Conservation (phyloP, 805 yeast species). For the Candida easanensis region DNA sequence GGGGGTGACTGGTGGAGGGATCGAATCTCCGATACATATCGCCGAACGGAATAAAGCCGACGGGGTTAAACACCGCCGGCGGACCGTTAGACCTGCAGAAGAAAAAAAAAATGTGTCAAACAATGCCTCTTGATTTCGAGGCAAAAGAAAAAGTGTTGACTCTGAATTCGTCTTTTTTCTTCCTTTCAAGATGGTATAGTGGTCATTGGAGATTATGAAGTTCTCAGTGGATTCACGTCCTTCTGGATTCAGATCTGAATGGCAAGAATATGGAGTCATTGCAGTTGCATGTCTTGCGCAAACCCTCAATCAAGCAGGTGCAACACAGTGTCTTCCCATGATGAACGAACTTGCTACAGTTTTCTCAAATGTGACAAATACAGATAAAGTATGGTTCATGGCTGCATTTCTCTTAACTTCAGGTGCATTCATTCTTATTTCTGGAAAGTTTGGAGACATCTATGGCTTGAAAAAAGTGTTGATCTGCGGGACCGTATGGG, state of each 20-base stretch:
- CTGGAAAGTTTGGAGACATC: slow-evolving; percentile 72
- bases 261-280: slow-evolving; percentile 29
- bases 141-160: not conserved
- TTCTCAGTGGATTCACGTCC: not conserved
- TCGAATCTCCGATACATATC: too few species aligned
- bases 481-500: slow-evolving; percentile 53
- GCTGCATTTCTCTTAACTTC: slow-evolving; percentile 70
- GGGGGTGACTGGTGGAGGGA: too few species aligned
- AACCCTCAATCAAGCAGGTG: slow-evolving; percentile 39
- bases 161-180: too few species aligned
- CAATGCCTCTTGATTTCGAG: too few species aligned
- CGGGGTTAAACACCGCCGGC: not conserved
- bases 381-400: slow-evolving; percentile 56
- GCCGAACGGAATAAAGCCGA: not conserved
- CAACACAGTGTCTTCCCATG: slow-evolving; percentile 36
- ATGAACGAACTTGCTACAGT: slow-evolving; percentile 33
- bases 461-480: slow-evolving; percentile 60
- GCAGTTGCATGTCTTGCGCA: slow-evolving; percentile 34
- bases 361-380: slow-evolving; percentile 29
- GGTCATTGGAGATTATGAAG: slow-evolving; percentile 17
- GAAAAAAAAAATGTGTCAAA: not conserved
- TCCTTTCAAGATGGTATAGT: too few species aligned
- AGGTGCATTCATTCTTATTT: slow-evolving; percentile 67
- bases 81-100: not conserved
- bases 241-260: slow-evolving; percentile 7